Conservation (phyloP, 2,329 filamentous ascomycete genomes). For the Fonsecaea pugnacius region DNA sequence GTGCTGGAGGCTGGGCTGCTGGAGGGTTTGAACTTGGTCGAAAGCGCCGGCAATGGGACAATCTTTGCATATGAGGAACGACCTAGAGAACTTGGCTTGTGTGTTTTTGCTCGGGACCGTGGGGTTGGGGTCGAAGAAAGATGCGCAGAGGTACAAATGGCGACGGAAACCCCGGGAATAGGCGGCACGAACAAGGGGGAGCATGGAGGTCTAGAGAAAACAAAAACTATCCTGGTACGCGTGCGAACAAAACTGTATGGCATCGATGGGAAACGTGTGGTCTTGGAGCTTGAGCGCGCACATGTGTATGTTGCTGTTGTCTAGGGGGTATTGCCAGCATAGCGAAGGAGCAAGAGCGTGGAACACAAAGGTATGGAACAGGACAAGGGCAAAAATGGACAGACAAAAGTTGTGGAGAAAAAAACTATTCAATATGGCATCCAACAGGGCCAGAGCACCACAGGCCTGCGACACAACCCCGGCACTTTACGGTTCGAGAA, state of each 20-base stretch:
- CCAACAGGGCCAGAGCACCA: slow-evolving; percentile 9
- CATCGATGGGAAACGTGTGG: slow-evolving; percentile 15
- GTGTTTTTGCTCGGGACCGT: slow-evolving; percentile 24
- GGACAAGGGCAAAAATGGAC: slow-evolving; percentile 10
- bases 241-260: slow-evolving; percentile 22
- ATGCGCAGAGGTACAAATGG: slow-evolving; percentile 12
- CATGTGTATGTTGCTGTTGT: slow-evolving; percentile 21
- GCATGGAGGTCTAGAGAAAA: slow-evolving; percentile 32
- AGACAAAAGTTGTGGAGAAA: slow-evolving; percentile 16
- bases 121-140: slow-evolving; percentile 15
- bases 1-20: slow-evolving; percentile 32
- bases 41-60: slow-evolving; percentile 26
- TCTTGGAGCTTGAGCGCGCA: not conserved
- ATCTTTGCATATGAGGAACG: slow-evolving; percentile 36
- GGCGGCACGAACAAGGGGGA: slow-evolving; percentile 22
- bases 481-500: slow-evolving; percentile 2
- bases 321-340: slow-evolving; percentile 33
- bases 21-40: slow-evolving; percentile 25
- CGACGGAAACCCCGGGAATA: slow-evolving; percentile 11
- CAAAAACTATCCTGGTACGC: slow-evolving; percentile 28
- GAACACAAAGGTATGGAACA: slow-evolving; percentile 19
- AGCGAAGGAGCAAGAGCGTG: slow-evolving; percentile 29
- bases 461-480: not conserved
- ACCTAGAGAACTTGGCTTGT: slow-evolving; percentile 33
- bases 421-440: slow-evolving; percentile 14